Percentiles rank a stretch among this genome's conserved stretches.
Conservation (phyloP, 73 alveolate genomes). For the Strombidium stylifer region DNA sequence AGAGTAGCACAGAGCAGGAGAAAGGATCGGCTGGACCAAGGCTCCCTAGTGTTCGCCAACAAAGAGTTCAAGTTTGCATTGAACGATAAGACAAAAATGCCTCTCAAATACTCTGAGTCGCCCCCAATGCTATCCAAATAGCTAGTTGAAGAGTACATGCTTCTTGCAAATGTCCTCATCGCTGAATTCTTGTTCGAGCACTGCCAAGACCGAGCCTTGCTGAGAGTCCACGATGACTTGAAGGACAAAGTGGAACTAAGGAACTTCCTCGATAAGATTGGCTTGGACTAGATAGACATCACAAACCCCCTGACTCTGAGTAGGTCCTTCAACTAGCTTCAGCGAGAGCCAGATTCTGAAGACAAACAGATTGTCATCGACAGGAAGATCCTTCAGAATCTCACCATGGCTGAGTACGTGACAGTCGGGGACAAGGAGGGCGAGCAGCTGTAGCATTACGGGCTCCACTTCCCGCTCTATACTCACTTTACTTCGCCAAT, state of each 20-base stretch:
- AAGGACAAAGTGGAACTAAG: conserved; percentile 62
- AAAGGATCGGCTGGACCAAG: conserved; percentile 79
- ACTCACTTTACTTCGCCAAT: conserved; percentile 97
- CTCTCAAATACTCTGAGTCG: conserved; percentile 63
- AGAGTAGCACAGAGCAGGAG: conserved; percentile 83
- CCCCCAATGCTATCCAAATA: conserved; percentile 72
- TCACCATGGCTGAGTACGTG: conserved; percentile 67
- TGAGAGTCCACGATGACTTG: conserved; percentile 73
- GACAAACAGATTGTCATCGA: conserved; percentile 13
- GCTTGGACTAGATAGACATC: conserved; percentile 7
- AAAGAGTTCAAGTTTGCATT: conserved; percentile 74
- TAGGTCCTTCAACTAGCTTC: conserved; percentile 13
- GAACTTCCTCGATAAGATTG: conserved; percentile 29
- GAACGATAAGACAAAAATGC: conserved; percentile 64
- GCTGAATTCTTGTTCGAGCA: conserved; percentile 70
- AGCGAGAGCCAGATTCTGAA: conserved; percentile 1
- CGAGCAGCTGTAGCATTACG: conserved; percentile 84
- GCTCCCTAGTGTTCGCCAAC: conserved; percentile 81
- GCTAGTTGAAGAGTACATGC: conserved; percentile 94
- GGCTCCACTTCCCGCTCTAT: conserved; percentile 87
- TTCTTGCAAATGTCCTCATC: conserved; percentile 85
- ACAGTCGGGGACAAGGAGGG: conserved; percentile 55
- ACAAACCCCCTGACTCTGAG: conserved; percentile 22
- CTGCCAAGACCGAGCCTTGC: conserved; percentile 71
- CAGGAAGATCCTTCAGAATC: conserved; percentile 41